Base-by-base conservation (phyloP, 2,329 filamentous ascomycete species). In the Bipolaris sorokiniana region DNA sequence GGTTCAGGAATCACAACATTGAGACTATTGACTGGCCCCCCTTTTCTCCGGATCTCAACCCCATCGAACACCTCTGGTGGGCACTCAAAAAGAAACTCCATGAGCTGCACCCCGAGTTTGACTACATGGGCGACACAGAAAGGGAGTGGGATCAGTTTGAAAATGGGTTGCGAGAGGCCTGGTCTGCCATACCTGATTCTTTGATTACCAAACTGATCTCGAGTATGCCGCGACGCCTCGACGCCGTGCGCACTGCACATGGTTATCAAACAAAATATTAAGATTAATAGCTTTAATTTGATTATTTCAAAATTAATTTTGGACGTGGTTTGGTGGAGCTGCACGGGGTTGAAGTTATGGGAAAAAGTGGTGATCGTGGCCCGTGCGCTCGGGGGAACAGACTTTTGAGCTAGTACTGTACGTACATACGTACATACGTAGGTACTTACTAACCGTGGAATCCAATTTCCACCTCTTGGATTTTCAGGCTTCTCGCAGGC, bases 41-140 rank as follows among this genome's bases (percentile, higher is more conserved):
- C 7, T 67, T 66, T 44, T 67, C 58, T 22, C 62, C 63, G 2
- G 61, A 70, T 42, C 51, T 69, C 22, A 71, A 69, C 48, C 65
- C 59, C n/a, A 66, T 67, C 44, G 48, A 71, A 40, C 58, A 71
- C 54, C 20, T 62, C 6, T 71, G 53, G 66, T 59, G 50, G 38
- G 38, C 42, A 3, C 58, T 69, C n/a, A 66, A 22, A 22, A 22
- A 22, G 22, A 22, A 22, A 22, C 22, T 22, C 22, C 22, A 22
- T 22, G 22, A 22, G 41, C 46, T 54, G 9, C 31, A 57, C 22
- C 58, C 50, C 23, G 46, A 61, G 20, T 51, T 61, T 44, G 36
- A 52, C 9, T 42, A 23, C 48, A 54, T 57, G 10, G 46, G 54
- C 31, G 26, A 48, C 11, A 28, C 40, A n/a, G 18, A 23, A 36